These are phyloP conservation scores for Eucalyptus marginata DNA, from an alignment of 345 rosid genomes.

Conservation along the genomic window DNA sequence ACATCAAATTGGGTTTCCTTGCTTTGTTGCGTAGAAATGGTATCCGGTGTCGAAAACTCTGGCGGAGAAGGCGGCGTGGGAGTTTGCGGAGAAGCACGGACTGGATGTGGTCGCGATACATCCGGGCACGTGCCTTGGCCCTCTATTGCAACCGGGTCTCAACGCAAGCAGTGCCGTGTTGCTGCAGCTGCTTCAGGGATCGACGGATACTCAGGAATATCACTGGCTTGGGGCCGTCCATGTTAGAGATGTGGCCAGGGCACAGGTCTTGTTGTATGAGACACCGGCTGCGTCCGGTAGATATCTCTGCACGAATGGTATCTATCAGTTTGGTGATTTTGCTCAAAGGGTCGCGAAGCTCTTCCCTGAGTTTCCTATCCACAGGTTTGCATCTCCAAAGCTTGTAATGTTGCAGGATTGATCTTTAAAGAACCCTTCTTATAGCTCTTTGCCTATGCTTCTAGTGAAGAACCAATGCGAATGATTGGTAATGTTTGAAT, in stretches of 20 bases:
- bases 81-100: slow-evolving; percentile 46
- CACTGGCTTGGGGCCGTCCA: slow-evolving; percentile 81
- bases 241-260: slow-evolving; percentile 66
- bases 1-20: background rate
- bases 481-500: background rate
- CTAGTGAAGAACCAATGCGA: background rate
- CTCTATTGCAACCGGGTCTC: slow-evolving; percentile 52
- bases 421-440: background rate
- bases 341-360: slow-evolving; percentile 47
- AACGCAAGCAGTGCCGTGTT: slow-evolving; percentile 75
- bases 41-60: slow-evolving; percentile 71
- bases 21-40: slow-evolving; percentile 34
- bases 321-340: slow-evolving; percentile 62
- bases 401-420: background rate
- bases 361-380: slow-evolving; percentile 54
- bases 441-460: background rate
- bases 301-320: slow-evolving; percentile 71
- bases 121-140: slow-evolving; percentile 74
- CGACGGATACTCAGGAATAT: slow-evolving; percentile 46
- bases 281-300: slow-evolving; percentile 55
- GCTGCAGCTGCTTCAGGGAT: slow-evolving; percentile 54
- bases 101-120: slow-evolving; percentile 58
- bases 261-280: slow-evolving; percentile 49
- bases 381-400: slow-evolving; percentile 25
- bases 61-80: slow-evolving; percentile 84